phyloP scores from a whole-genome alignment of 257 asterid genomes.

The Primulina huaijiensis region DNA sequence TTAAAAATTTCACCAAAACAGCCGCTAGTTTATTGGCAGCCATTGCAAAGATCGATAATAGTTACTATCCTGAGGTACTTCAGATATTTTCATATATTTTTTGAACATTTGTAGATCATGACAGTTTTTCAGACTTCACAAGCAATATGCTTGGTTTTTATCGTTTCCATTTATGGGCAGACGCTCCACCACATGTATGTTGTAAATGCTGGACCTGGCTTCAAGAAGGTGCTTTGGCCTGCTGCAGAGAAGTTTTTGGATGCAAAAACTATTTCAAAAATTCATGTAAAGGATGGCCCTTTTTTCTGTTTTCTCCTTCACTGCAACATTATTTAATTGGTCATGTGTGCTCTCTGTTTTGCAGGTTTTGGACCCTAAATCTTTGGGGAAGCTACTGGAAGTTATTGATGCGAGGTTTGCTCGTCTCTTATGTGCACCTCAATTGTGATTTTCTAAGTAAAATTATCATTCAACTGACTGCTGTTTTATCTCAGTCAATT shows the following conservation, averaged over 20 bases:
- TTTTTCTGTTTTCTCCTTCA: constrained; percentile 2
- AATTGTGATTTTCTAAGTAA: constrained; percentile 13
- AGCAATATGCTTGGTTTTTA: constrained; percentile 19
- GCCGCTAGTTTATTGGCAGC: not conserved
- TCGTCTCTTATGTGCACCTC: constrained; percentile 23
- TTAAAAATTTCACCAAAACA: not conserved
- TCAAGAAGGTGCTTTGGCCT: constrained; percentile 93
- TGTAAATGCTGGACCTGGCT: constrained; percentile 91
- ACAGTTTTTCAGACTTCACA: constrained; percentile 8
- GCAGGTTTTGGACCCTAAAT: constrained; percentile 80
- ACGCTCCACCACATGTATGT: constrained; percentile 83
- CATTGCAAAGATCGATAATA: not conserved
- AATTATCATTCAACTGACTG: constrained; percentile 28
- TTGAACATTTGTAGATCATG: constrained; percentile 5
- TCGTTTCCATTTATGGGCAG: constrained; percentile 42
- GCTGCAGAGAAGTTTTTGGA: constrained; percentile 89
- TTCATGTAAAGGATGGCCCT: constrained; percentile 45
- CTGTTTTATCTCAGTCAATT: constrained; percentile 56
- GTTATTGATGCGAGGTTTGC: constrained; percentile 70
- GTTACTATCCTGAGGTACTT: not conserved
- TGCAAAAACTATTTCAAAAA: constrained; percentile 71
- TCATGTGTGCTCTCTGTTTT: constrained; percentile 20
- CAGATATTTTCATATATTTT: no score
- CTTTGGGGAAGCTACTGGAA: constrained; percentile 73
- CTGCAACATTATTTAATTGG: constrained; percentile 24